These are phyloP conservation scores for Scortechinia acanthostroma DNA, from an alignment of 2,329 filamentous ascomycete species.

Conservation along the genomic window DNA sequence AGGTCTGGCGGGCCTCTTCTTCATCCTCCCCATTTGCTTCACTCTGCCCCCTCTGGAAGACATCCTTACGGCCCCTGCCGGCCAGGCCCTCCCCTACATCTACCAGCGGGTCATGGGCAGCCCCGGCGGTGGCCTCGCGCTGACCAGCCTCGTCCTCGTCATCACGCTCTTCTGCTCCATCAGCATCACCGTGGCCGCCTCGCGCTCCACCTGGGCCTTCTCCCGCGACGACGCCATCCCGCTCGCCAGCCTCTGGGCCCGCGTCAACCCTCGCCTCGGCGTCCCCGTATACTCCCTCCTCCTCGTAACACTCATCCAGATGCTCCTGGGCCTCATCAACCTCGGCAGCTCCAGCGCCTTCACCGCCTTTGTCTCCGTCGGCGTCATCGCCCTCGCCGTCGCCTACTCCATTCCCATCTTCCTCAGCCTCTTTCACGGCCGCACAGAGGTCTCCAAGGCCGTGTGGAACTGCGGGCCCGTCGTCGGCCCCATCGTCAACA, in stretches of 20 bases:
- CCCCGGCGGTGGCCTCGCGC: conserved; percentile 50
- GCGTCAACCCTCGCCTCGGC: conserved; percentile 53
- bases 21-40: conserved; percentile 64
- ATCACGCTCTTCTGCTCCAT: conserved; percentile 62
- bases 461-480: conserved; percentile 55
- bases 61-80: conserved; percentile 40
- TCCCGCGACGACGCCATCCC: conserved; percentile 66
- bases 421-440: conserved; percentile 43
- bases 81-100: conserved; percentile 60
- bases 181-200: conserved; percentile 63
- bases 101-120: conserved; percentile 55
- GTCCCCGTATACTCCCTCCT: conserved; percentile 68
- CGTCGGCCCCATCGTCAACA: conserved; percentile 54
- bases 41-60: conserved; percentile 59
- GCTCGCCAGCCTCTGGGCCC: conserved; percentile 50
- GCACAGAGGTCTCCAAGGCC: conserved; percentile 46
- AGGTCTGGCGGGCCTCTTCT: conserved; percentile 57
- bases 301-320: conserved; percentile 59
- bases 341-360: conserved; percentile 66
- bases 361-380: conserved; percentile 65
- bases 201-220: conserved; percentile 64
- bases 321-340: conserved; percentile 60
- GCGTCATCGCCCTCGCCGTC: conserved; percentile 63
- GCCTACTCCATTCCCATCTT: conserved; percentile 64
- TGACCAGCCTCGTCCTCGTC: conserved; percentile 58